phyloP scores from a whole-genome alignment of 1,139 yeast species.

The Pichia sp. region DNA sequence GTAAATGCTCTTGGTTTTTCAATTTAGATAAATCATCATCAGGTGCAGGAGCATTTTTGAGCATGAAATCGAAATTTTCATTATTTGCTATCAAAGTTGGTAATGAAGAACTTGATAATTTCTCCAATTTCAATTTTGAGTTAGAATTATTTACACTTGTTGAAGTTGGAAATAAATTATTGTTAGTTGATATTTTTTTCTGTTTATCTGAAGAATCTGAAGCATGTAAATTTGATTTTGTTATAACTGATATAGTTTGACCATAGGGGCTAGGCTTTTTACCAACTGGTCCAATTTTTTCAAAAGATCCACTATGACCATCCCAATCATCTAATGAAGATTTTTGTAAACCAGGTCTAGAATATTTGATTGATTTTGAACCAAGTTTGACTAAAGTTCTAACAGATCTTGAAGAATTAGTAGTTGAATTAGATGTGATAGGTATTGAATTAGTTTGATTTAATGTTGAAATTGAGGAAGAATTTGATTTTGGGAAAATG shows the following conservation, averaged over 20 bases:
- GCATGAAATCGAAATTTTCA: too few relatives aligned
- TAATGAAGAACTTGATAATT: background rate
- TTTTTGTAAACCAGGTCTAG: constrained; percentile 1
- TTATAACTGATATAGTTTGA: constrained; percentile 26
- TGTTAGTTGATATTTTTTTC: background rate
- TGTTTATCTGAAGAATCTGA: constrained; percentile 1
- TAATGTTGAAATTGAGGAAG: background rate
- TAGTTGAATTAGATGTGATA: background rate
- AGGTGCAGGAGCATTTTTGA: too few relatives aligned
- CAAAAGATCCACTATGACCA: constrained; percentile 22
- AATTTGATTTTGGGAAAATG: background rate
- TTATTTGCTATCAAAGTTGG: background rate
- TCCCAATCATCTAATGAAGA: constrained; percentile 12
- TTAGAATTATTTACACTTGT: too few relatives aligned
- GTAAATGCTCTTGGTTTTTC: too few relatives aligned
- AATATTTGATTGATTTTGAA: constrained; percentile 10
- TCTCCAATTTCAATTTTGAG: background rate
- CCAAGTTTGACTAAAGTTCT: constrained; percentile 11
- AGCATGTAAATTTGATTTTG: constrained; percentile 25
- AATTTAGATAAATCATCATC: too few relatives aligned
- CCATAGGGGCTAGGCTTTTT: constrained; percentile 27
- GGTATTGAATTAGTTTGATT: constrained; percentile 2
- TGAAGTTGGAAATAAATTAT: background rate
- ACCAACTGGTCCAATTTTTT: constrained; percentile 28
- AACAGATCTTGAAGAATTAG: constrained; percentile 6